These are phyloP conservation scores for Cladosporium sp. DNA, from an alignment of 2,329 filamentous ascomycete genomes.

Conservation along the genomic window DNA sequence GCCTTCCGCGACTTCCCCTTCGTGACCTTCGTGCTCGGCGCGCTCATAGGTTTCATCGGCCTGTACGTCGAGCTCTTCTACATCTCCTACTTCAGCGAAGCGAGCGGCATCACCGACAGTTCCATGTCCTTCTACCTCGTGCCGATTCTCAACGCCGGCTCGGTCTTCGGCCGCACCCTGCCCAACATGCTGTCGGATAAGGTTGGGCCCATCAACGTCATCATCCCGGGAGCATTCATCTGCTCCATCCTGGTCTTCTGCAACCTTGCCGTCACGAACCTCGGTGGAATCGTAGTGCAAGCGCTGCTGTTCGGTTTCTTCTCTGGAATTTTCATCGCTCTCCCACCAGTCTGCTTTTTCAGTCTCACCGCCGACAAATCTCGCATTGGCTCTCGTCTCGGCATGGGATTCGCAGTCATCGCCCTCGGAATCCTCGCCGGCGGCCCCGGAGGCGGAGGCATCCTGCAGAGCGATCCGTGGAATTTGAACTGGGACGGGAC, in stretches of 20 bases:
- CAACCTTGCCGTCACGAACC: constrained; percentile 33
- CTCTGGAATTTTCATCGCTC: constrained; percentile 39
- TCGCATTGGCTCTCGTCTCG: constrained; percentile 41
- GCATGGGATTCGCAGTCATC: constrained; percentile 34
- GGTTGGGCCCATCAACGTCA: constrained; percentile 36
- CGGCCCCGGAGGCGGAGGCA: constrained; percentile 32
- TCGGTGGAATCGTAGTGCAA: constrained; percentile 32
- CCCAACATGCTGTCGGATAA: constrained; percentile 37
- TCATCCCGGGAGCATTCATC: constrained; percentile 28
- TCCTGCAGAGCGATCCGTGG: constrained; percentile 23
- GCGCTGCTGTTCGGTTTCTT: constrained; percentile 40
- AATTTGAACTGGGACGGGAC: constrained; percentile 31
- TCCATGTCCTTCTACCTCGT: constrained; percentile 40
- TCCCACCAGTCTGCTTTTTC: constrained; percentile 39
- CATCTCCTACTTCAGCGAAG: constrained; percentile 34
- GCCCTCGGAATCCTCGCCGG: constrained; percentile 32
- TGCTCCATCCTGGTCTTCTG: constrained; percentile 34
- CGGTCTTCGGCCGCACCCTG: constrained; percentile 37
- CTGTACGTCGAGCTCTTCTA: constrained; percentile 39
- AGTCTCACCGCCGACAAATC: constrained; percentile 37
- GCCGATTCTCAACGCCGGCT: constrained; percentile 39
- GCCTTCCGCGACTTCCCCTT: constrained; percentile 38
- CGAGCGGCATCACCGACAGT: constrained; percentile 27
- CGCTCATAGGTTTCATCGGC: constrained; percentile 39
- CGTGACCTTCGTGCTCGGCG: constrained; percentile 30